Evolutionary conservation across 768 basidiomycete genomes (phyloP).

Genomic region (Suillus spraguei): DNA sequence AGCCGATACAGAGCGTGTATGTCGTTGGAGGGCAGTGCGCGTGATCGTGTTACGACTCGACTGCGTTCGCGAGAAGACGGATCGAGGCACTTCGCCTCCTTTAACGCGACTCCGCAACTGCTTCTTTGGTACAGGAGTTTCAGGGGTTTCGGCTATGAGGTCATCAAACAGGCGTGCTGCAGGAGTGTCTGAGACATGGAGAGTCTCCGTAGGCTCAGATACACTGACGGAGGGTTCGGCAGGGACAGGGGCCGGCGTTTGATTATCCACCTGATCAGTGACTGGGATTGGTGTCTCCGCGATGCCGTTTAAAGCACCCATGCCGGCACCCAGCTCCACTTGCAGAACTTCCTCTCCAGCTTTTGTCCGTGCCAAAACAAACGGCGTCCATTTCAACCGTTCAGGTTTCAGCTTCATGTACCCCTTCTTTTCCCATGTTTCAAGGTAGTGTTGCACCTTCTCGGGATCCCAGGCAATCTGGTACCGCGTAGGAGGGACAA

Average conservation of each 20-base stretch:
- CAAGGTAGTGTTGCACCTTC: conserved; percentile 65
- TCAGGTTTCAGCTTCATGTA: conserved; percentile 79
- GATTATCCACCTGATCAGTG: conserved; percentile 22
- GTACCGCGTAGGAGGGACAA: conserved; percentile 70
- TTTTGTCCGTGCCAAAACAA: conserved; percentile 61
- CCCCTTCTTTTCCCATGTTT: conserved; percentile 75
- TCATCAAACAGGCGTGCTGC: conserved; percentile 37
- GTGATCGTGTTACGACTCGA: conserved; percentile 14
- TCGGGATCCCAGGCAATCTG: conserved; percentile 73
- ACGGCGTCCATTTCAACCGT: conserved; percentile 93
- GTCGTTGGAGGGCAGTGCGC: conserved; percentile 6
- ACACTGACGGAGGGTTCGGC: conserved; percentile 17
- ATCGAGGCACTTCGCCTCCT: conserved; percentile 16
- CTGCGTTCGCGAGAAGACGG: conserved; percentile 18
- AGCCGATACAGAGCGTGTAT: conserved; percentile 23
- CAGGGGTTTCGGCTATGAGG: conserved; percentile 18
- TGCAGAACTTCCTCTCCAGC: conserved; percentile 31
- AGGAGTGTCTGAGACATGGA: conserved; percentile 17
- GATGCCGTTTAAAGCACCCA: conserved; percentile 14
- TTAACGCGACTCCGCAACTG: conserved; percentile 20
- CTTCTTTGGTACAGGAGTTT: conserved; percentile 21
- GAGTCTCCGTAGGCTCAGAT: conserved; percentile 16
- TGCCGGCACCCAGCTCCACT: conserved; percentile 17
- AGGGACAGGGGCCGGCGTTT: conserved; percentile 24
- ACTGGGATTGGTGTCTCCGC: conserved; percentile 16